A percentile compares a stretch with the other conserved stretches of the same genome.
Conservation (phyloP, 805 yeast genomes). For the Monosporozyma aquatica region DNA sequence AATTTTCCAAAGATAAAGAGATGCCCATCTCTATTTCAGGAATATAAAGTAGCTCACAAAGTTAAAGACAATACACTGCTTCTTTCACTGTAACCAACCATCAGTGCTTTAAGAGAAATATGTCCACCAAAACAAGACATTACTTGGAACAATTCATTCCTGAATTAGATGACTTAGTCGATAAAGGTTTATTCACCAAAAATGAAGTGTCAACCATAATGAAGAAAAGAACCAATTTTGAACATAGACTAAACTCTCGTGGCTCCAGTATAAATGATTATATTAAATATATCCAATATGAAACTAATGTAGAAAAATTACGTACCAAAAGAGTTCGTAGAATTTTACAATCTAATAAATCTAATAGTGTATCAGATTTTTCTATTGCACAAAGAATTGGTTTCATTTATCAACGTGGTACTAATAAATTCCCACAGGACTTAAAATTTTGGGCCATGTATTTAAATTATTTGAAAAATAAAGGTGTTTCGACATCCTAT, state of each 20-base stretch:
- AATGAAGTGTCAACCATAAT: constrained; percentile 76
- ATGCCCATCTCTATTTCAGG: constrained; percentile 16
- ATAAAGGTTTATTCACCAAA: constrained; percentile 72
- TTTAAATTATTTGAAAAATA: constrained; percentile 54
- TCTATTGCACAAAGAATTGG: constrained; percentile 74
- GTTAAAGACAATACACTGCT: too few relatives aligned
- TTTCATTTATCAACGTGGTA: constrained; percentile 77
- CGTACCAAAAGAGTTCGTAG: constrained; percentile 64
- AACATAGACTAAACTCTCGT: constrained; percentile 78
- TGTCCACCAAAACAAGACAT: constrained; percentile 50
- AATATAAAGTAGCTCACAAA: too few relatives aligned
- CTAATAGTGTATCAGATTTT: constrained; percentile 76
- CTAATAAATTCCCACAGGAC: constrained; percentile 69
- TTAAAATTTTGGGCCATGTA: constrained; percentile 71
- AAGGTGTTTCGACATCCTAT: constrained; percentile 46
- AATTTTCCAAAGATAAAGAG: too few relatives aligned
- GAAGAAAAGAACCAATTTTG: constrained; percentile 92
- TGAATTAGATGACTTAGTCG: constrained; percentile 80
- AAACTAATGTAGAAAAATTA: constrained; percentile 65
- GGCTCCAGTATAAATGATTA: constrained; percentile 74
- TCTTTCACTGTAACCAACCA: too few relatives aligned
- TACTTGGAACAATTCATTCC: constrained; percentile 69
- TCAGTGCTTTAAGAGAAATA: constrained; percentile 8
- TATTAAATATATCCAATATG: constrained; percentile 70
- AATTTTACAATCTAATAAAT: constrained; percentile 43